Evolutionary conservation across 257 asterid genomes (phyloP).

Genomic region (Solanum neorickii): DNA sequence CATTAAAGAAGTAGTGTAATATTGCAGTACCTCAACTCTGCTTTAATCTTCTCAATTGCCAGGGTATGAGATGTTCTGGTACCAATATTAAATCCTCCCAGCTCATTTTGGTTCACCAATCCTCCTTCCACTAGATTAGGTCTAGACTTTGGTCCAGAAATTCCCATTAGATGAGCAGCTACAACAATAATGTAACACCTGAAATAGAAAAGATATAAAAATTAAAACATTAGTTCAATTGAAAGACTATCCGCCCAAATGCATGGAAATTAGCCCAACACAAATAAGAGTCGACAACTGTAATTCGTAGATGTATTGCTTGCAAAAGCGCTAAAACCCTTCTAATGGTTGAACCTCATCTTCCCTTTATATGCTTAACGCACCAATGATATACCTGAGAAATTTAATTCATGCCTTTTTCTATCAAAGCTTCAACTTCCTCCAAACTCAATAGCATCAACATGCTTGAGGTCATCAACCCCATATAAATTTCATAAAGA

Average conservation of each 20-base stretch:
- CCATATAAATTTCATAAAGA: neutral
- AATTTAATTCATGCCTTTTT: constrained; percentile 3
- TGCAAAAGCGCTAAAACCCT: neutral
- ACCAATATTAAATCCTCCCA: neutral
- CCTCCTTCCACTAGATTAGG: neutral
- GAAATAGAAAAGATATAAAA: neutral
- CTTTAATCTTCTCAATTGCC: neutral
- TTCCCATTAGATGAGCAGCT: neutral
- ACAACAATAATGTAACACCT: neutral
- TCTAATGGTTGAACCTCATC: neutral
- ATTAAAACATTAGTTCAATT: neutral
- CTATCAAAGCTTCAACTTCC: neutral
- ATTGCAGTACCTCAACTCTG: neutral
- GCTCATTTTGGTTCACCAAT: neutral
- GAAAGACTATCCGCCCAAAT: neutral
- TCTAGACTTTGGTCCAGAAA: neutral
- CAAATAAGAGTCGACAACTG: neutral
- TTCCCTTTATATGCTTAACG: neutral
- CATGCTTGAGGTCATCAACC: neutral
- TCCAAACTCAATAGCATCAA: neutral
- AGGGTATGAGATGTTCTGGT: neutral
- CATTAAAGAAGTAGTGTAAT: neutral
- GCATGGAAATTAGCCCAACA: neutral
- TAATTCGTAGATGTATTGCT: neutral
- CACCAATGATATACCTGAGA: constrained; percentile 19